These are phyloP conservation scores for Venturia carpophila DNA, from an alignment of 2,329 filamentous ascomycete genomes.

Conservation along the genomic window DNA sequence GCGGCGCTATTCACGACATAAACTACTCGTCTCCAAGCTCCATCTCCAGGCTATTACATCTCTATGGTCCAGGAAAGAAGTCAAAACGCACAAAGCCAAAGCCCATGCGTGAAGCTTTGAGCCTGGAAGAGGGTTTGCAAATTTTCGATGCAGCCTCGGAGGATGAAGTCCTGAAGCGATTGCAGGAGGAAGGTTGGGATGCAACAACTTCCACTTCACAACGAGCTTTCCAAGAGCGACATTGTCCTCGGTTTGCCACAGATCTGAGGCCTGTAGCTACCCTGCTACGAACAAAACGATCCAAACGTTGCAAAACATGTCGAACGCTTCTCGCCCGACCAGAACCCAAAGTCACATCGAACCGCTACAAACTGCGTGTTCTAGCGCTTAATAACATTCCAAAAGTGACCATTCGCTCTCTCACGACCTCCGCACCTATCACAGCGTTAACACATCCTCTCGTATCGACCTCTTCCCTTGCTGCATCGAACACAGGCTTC, in stretches of 20 bases:
- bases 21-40: slow-evolving; percentile 68
- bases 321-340: slow-evolving; percentile 93
- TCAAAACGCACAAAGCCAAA: slow-evolving; percentile 57
- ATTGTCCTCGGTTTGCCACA: slow-evolving; percentile 54
- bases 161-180: slow-evolving; percentile 46
- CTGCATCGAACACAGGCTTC: slow-evolving; percentile 24
- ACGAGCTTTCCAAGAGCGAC: slow-evolving; percentile 41
- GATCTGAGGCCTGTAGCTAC: slow-evolving; percentile 76
- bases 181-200: slow-evolving; percentile 56
- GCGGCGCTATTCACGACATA: slow-evolving; percentile 23
- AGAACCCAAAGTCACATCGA: slow-evolving; percentile 80
- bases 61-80: slow-evolving; percentile 57
- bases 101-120: slow-evolving; percentile 73
- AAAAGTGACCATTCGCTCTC: slow-evolving; percentile 62
- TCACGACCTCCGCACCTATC: slow-evolving; percentile 36
- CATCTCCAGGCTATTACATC: slow-evolving; percentile 79
- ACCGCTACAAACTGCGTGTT: slow-evolving; percentile 85
- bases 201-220: slow-evolving; percentile 51
- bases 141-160: slow-evolving; percentile 54
- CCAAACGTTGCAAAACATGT: slow-evolving; percentile 86
- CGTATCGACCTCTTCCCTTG: slow-evolving; percentile 17
- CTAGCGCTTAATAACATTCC: slow-evolving; percentile 82
- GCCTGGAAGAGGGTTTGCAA: slow-evolving; percentile 62
- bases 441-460: slow-evolving; percentile 24
- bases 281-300: slow-evolving; percentile 81